Evolutionary conservation across 2,329 filamentous ascomycete genomes (phyloP), one percentile per base, ranked within the genome.

Genomic region (Didymella glomerata): DNA sequence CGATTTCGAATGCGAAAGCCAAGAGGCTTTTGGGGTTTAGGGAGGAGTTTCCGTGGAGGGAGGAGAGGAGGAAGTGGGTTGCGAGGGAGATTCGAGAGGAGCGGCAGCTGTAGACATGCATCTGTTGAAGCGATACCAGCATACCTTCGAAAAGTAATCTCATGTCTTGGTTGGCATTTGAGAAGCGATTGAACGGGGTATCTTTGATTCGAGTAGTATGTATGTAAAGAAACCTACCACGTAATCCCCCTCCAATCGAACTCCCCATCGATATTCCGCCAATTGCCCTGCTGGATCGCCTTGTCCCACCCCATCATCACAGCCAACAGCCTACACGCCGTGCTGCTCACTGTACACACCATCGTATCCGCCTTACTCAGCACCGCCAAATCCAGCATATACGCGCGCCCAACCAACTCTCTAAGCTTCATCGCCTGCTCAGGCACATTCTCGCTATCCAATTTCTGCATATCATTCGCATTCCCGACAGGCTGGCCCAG

Each of bases 221-320:
- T 4, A 18, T 10, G 3, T 24, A 25, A 27, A 20, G 6, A 16
- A 16, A 10, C 11, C 45, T 60, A 78, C 75, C 74, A 78, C 30
- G 71, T 64, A 36, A 77, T 71, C 2, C 75, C 74, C 62, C 64
- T 76, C 76, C 76, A 78, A 10, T 76, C 71, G 66, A 77, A 77
- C 40, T 66, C 61, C 3, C 75, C 76, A 66, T 78, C 76, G 8
- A 96, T 85, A 77, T 96, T 96, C 58, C 86, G 82, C 90, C 92
- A 96, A 44, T 82, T 81, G 1, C 82, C 83, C 18, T 82, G 76
- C 32, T 80, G 80, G 48, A 76, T 63, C 42, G 70, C 74, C 25
- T 65, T 64, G 36, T 93, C 89, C 90, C 91, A 93, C 0, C 92
- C 92, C 87, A 95, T 87, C 88, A 96, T 93, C 40, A 96, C 91